Evolutionary conservation across 805 yeast genomes (phyloP).

Genomic region (Cyberlindnera maritima): DNA sequence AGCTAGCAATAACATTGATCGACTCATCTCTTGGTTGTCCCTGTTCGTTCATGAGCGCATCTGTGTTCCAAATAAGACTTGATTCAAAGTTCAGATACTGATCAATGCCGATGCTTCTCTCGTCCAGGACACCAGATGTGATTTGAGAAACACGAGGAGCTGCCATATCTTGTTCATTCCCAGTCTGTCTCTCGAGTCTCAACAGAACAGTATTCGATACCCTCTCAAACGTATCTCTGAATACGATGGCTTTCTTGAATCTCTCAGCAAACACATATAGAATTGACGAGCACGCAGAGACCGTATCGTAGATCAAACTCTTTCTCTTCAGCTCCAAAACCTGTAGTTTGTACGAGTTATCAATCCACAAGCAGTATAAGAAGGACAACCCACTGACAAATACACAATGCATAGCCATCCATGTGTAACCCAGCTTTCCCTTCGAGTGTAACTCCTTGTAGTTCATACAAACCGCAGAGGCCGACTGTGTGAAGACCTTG

Average conservation of each 20-base stretch:
- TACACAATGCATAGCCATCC: slow-evolving; percentile 33
- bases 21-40: neutral
- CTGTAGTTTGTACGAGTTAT: slow-evolving; percentile 15
- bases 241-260: slow-evolving; percentile 27
- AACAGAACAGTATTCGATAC: slow-evolving; percentile 22
- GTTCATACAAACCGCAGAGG: slow-evolving; percentile 30
- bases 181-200: no score
- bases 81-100: slow-evolving; percentile 17
- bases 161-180: neutral
- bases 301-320: slow-evolving; percentile 29
- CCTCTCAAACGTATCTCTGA: slow-evolving; percentile 31
- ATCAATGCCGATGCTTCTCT: slow-evolving; percentile 19
- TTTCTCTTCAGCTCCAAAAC: slow-evolving; percentile 27
- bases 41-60: slow-evolving; percentile 4
- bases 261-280: slow-evolving; percentile 31
- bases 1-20: no score
- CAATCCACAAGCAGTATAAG: slow-evolving; percentile 33
- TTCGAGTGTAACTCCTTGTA: slow-evolving; percentile 28
- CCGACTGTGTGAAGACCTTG: slow-evolving; percentile 31
- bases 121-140: slow-evolving; percentile 12
- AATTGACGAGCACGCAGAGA: slow-evolving; percentile 29
- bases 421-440: slow-evolving; percentile 29
- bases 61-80: no score
- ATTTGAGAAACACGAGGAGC: no score
- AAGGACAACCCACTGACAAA: slow-evolving; percentile 33